Base-by-base conservation (phyloP, 768 basidiomycete species). In the Jaapia argillacea region DNA sequence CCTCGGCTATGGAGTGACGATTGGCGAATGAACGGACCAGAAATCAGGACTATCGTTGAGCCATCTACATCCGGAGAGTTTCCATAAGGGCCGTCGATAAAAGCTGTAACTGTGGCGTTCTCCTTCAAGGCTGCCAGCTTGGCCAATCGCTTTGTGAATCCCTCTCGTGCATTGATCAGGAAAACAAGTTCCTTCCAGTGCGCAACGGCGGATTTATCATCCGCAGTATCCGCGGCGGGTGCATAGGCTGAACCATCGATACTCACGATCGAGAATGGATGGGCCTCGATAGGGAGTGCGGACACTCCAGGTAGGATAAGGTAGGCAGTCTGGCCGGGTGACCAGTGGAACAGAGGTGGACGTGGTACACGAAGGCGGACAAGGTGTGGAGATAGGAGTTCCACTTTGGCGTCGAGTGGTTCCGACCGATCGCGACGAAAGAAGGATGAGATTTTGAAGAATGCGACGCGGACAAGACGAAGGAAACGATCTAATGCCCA, bases 181-280 rank as follows among this genome's bases (percentile, higher is more conserved):
- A 33, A 33, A 16, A 33, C 28, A 16, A 33, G 28, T 33, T 33
- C 28, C 28, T 33, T 33, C 10, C 7, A 33, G 28, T 33, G n/a
- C 10, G 28, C 7, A n/a, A n/a, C n/a, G 7, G 7, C 28, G 28
- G 10, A 7, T 33, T 33, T 33, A 7, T 33, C 37, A 10, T 39
- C 12, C 28, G 37, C 21, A n/a, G 7, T 33, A n/a, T n/a, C 28
- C 28, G 7, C 28, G 28, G 28, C 28, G n/a, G 28, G 10, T n/a
- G 28, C 28, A n/a, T 7, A n/a, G n/a, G n/a, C n/a, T n/a, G n/a
- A n/a, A 33, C 24, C 26, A 22, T 41, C 40, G 24, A 51, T 51
- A 21, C 33, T 48, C 12, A 44, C 44, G 39, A 51, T 49, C 3
- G 50, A 48, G 48, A 51, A 51, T 4, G 50, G 50, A 25, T 51